A percentile compares a stretch with the other conserved stretches of the same genome.
phyloP scores from a whole-genome alignment of 2,329 filamentous ascomycete species.

The Kalaharituber pfeilii region DNA sequence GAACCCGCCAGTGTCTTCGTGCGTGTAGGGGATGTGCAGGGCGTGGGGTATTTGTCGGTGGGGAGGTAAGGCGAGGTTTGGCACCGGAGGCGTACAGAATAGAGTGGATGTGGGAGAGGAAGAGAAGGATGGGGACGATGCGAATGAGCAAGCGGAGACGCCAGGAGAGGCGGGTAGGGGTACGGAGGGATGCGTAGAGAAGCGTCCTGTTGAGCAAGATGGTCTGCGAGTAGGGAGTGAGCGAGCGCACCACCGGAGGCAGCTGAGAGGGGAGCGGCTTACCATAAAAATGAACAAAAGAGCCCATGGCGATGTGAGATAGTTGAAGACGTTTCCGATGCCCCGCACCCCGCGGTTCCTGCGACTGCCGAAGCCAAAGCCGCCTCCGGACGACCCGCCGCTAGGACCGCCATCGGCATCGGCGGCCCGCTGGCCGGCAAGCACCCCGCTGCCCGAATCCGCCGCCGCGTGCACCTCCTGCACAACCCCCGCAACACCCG shows the following conservation, averaged over 20 bases:
- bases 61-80: conserved; percentile 41
- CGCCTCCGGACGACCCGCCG: not conserved
- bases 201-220: conserved; percentile 79
- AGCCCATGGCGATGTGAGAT: conserved; percentile 83
- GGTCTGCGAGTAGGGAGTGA: conserved; percentile 34
- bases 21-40: not conserved
- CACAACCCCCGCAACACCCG: not conserved
- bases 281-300: conserved; percentile 67
- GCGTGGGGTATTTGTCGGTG: not conserved
- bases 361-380: not conserved
- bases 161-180: conserved; percentile 61
- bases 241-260: not conserved
- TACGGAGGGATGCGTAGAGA: conserved; percentile 78
- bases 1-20: conserved; percentile 5
- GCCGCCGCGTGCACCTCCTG: not conserved
- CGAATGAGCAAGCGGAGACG: conserved; percentile 53
- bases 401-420: not conserved
- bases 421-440: not conserved
- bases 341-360: conserved; percentile 31
- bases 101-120: conserved; percentile 48
- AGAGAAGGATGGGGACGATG: conserved; percentile 50
- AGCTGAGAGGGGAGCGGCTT: conserved; percentile 21
- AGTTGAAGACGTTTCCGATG: conserved; percentile 73
- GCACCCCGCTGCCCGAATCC: not conserved
- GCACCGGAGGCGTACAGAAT: conserved; percentile 78